These are phyloP conservation scores for Conringia planisiliqua DNA, from an alignment of 345 rosid genomes.

Conservation along the genomic window DNA sequence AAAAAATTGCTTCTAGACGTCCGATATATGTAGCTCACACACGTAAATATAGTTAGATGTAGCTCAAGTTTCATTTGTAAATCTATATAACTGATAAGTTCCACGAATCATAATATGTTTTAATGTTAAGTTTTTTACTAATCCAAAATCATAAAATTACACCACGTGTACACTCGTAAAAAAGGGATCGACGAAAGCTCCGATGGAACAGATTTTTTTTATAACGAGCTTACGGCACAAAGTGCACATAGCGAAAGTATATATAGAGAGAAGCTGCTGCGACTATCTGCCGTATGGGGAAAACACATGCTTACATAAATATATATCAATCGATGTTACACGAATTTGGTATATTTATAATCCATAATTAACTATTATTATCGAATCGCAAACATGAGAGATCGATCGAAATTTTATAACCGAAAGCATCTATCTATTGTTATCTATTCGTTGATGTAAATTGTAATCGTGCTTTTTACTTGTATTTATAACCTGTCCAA, in stretches of 20 bases:
- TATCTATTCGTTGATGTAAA: background rate
- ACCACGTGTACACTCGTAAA: background rate
- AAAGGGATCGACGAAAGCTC: background rate
- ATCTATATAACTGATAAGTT: background rate
- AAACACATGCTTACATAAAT: background rate
- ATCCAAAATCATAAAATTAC: too few species aligned
- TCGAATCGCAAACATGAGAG: conserved; percentile 22
- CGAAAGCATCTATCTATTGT: background rate
- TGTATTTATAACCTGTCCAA: background rate
- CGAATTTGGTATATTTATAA: background rate
- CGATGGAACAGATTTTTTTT: too few species aligned
- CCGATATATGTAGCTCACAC: background rate
- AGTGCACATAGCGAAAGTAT: background rate
- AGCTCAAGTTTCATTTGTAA: background rate
- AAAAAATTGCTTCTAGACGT: background rate
- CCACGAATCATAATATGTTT: background rate
- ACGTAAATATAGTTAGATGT: background rate
- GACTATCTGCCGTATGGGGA: background rate
- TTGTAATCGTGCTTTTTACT: background rate
- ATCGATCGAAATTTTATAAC: conserved; percentile 6
- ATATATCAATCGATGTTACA: background rate
- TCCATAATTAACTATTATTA: conserved; percentile 2
- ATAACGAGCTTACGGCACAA: background rate
- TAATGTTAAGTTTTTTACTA: too few species aligned
- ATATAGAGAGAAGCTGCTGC: background rate